Percentiles rank a stretch among this genome's conserved stretches.
These are phyloP conservation scores for Pseudocercospora vitis DNA, from an alignment of 2,329 filamentous ascomycete genomes.

Conservation along the genomic window DNA sequence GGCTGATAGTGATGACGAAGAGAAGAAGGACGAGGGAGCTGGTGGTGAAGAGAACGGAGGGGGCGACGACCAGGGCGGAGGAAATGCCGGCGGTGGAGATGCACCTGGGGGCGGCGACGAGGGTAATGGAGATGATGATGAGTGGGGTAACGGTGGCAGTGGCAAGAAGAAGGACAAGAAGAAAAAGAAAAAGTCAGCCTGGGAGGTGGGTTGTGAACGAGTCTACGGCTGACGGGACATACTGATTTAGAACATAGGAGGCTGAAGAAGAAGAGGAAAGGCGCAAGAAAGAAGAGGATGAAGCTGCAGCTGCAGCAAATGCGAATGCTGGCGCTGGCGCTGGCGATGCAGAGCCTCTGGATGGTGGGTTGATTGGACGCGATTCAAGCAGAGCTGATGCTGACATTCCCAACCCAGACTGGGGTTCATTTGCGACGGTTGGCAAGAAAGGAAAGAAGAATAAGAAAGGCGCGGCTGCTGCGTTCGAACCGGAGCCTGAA, in stretches of 20 bases:
- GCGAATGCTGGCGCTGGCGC: constrained; percentile 34
- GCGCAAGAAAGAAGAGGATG: constrained; percentile 42
- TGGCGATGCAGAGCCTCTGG: constrained; percentile 30
- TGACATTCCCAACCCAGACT: constrained; percentile 36
- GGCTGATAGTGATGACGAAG: constrained; percentile 49
- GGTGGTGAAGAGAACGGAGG: constrained; percentile 39
- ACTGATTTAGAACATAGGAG: constrained; percentile 30
- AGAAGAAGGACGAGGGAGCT: constrained; percentile 42
- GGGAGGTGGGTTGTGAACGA: constrained; percentile 26
- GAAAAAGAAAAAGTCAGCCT: constrained; percentile 41
- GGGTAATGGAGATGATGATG: constrained; percentile 39
- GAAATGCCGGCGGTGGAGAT: constrained; percentile 33
- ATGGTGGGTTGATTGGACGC: constrained; percentile 23
- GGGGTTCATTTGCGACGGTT: constrained; percentile 37
- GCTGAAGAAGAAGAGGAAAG: constrained; percentile 41
- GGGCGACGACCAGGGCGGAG: constrained; percentile 37
- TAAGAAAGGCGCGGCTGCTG: constrained; percentile 23
- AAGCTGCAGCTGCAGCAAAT: constrained; percentile 36
- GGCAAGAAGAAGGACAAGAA: constrained; percentile 44
- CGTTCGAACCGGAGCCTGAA: constrained; percentile 25
- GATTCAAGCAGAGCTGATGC: neutral
- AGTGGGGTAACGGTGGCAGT: constrained; percentile 32
- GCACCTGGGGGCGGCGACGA: constrained; percentile 30
- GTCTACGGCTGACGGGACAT: neutral
- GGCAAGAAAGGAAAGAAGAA: constrained; percentile 40